phyloP scores from a whole-genome alignment of 2,329 filamentous ascomycete species.

The Knoxdaviesia capensis region DNA sequence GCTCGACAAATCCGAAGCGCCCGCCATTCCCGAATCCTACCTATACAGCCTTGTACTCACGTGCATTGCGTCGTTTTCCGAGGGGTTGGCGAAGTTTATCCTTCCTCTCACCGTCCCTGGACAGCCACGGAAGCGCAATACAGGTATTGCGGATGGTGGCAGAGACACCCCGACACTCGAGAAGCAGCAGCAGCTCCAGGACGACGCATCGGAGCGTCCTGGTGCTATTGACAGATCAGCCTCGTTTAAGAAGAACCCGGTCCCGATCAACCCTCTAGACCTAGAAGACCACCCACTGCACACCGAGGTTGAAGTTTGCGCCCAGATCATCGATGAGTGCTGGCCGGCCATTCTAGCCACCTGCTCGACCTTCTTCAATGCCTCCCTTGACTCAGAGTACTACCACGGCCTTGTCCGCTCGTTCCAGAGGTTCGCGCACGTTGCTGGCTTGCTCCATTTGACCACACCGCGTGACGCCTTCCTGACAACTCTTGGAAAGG shows the following conservation, averaged over 20 bases:
- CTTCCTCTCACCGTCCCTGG: constrained; percentile 70
- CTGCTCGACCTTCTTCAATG: constrained; percentile 87
- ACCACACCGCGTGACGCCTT: constrained; percentile 83
- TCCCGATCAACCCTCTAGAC: constrained; percentile 67
- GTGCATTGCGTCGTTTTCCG: constrained; percentile 77
- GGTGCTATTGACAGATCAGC: constrained; percentile 29
- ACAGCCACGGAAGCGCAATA: constrained; percentile 34
- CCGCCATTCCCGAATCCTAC: constrained; percentile 74
- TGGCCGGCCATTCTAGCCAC: constrained; percentile 93
- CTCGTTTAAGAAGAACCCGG: constrained; percentile 54
- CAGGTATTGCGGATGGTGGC: no score
- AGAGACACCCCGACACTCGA: constrained; percentile 7
- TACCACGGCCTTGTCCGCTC: constrained; percentile 83
- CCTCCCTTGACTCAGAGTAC: constrained; percentile 78
- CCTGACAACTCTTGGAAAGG: constrained; percentile 80
- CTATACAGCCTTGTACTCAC: constrained; percentile 75
- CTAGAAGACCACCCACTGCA: constrained; percentile 54
- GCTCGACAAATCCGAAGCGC: constrained; percentile 77
- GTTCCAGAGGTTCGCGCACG: constrained; percentile 89
- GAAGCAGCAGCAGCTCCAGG: constrained; percentile 19
- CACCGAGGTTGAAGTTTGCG: constrained; percentile 54
- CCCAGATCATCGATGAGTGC: constrained; percentile 69
- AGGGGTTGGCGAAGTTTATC: constrained; percentile 83
- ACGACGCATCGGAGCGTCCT: constrained; percentile 1
- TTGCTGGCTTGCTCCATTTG: constrained; percentile 71